A percentile compares a stretch with the other conserved stretches of the same genome.
These are phyloP conservation scores for Whalleya microplaca DNA, from an alignment of 2,329 filamentous ascomycete species.

Conservation along the genomic window DNA sequence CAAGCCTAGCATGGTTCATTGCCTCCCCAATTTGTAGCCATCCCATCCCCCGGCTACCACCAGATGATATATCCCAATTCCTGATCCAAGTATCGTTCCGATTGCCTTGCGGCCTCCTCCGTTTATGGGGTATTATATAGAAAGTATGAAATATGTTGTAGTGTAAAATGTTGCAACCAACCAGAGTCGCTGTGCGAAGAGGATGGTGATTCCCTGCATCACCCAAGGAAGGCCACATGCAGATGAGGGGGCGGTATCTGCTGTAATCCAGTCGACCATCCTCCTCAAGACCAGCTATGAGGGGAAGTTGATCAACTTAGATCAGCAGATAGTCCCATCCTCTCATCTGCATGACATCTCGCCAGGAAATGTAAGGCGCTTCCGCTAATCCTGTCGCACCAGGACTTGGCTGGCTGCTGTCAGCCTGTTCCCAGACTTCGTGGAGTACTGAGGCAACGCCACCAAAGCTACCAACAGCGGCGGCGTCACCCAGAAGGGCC, in stretches of 20 bases:
- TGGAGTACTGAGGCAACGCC: constrained; percentile 77
- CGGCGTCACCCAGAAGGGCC: constrained; percentile 73
- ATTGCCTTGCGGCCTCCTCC: constrained; percentile 40
- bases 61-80: constrained; percentile 33
- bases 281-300: constrained; percentile 45
- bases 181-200: constrained; percentile 32
- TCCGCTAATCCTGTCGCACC: constrained; percentile 42
- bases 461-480: constrained; percentile 82
- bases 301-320: constrained; percentile 47
- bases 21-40: constrained; percentile 25
- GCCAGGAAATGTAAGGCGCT: constrained; percentile 82
- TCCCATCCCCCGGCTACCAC: constrained; percentile 23
- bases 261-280: constrained; percentile 14
- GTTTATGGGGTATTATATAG: constrained; percentile 35
- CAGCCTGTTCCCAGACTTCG: constrained; percentile 85
- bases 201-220: constrained; percentile 44
- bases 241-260: constrained; percentile 17
- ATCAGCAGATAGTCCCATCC: constrained; percentile 93
- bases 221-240: constrained; percentile 36
- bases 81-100: constrained; percentile 38
- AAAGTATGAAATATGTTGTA: constrained; percentile 13
- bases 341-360: constrained; percentile 90
- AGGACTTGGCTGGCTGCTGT: constrained; percentile 48
- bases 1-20: constrained; percentile 30
- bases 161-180: constrained; percentile 24